These are phyloP conservation scores for Leishmania amazonensis DNA, from an alignment of 208 protist genomes.

Conservation along the genomic window DNA sequence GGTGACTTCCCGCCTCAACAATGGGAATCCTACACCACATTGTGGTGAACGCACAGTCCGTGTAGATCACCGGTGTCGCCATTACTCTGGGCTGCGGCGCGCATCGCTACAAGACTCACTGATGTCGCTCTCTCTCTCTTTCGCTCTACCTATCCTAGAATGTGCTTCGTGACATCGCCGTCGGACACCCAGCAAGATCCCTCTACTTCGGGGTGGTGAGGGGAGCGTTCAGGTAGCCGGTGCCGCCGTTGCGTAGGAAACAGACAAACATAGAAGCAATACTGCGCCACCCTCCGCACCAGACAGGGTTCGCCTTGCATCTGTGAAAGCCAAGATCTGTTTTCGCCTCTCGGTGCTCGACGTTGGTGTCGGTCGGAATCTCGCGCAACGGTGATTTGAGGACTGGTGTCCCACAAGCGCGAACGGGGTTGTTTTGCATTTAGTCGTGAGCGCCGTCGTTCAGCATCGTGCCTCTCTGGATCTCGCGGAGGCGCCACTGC, in stretches of 20 bases:
- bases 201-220: too few species aligned
- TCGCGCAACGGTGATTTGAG: neutral
- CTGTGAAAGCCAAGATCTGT: neutral
- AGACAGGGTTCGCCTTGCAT: neutral
- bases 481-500: neutral
- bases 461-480: neutral
- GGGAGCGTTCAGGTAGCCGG: neutral
- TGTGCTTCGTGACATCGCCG: neutral
- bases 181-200: neutral
- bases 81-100: neutral
- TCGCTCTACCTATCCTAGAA: neutral
- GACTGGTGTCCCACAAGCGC: neutral
- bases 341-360: neutral
- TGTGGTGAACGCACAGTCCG: neutral
- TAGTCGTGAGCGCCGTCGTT: neutral
- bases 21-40: too few species aligned
- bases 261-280: neutral
- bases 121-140: neutral
- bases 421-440: neutral
- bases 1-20: neutral
- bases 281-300: neutral
- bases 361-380: neutral
- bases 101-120: neutral
- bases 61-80: neutral
- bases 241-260: neutral